These are phyloP conservation scores for Aegilops speltoides DNA, from an alignment of 176 grass and related monocot species.

Conservation along the genomic window DNA sequence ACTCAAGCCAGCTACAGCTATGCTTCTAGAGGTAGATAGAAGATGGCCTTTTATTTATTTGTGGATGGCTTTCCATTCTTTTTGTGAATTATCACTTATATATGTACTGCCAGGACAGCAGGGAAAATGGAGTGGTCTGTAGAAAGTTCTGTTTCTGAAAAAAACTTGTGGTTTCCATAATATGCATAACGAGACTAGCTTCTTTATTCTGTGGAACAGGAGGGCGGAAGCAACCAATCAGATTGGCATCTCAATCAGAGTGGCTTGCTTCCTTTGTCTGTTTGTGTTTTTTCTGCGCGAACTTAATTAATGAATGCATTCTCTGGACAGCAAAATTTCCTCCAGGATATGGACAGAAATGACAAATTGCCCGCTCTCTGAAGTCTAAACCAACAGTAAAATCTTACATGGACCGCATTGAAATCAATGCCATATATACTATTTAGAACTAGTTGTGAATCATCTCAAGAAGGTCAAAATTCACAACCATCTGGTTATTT, in stretches of 20 bases:
- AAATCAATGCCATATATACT: too few species aligned
- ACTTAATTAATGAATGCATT: background rate
- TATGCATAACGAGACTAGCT: background rate
- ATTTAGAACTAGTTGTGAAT: background rate
- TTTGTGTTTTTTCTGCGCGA: background rate
- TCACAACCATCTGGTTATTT: too few species aligned
- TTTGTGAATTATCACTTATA: background rate
- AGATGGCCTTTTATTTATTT: background rate
- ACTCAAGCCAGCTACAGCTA: background rate
- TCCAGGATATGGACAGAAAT: background rate
- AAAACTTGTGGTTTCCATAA: background rate
- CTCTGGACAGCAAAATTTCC: too few species aligned
- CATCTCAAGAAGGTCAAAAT: background rate
- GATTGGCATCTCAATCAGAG: too few species aligned
- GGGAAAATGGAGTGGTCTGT: background rate
- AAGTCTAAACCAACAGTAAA: background rate
- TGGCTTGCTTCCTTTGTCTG: background rate
- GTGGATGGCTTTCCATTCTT: background rate
- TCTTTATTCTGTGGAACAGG: background rate
- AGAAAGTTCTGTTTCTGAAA: background rate
- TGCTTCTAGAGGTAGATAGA: background rate
- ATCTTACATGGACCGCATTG: too few species aligned
- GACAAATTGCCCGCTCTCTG: background rate
- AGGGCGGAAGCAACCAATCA: background rate
- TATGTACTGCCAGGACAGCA: background rate